Evolutionary conservation across 164 flowering plant genomes (phyloP).

Genomic region (Tetracentron sinense): DNA sequence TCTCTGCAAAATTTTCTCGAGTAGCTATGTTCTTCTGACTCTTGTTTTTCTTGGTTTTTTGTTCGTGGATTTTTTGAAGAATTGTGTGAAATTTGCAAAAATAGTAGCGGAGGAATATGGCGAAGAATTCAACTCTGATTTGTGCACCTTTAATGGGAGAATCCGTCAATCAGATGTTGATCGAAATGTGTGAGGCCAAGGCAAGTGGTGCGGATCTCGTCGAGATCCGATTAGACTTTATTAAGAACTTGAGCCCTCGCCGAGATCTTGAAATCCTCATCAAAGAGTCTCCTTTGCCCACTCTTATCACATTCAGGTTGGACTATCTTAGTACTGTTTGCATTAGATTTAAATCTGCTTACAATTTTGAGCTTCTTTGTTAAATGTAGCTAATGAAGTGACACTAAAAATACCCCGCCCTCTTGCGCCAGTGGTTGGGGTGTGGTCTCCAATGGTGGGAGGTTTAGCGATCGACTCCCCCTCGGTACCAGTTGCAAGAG

Average conservation of each 20-base stretch:
- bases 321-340: neutral
- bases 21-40: too few relatives aligned
- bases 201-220: slow-evolving; percentile 61
- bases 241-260: slow-evolving; percentile 42
- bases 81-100: too few relatives aligned
- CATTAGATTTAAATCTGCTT: neutral
- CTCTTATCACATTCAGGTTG: slow-evolving; percentile 75
- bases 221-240: slow-evolving; percentile 62
- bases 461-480: too few relatives aligned
- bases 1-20: too few relatives aligned
- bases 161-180: slow-evolving; percentile 51
- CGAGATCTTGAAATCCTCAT: slow-evolving; percentile 46
- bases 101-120: slow-evolving; percentile 3
- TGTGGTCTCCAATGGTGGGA: too few relatives aligned
- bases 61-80: too few relatives aligned
- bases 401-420: too few relatives aligned
- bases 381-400: too few relatives aligned
- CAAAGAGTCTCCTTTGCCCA: slow-evolving; percentile 47
- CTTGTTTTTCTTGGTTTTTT: too few relatives aligned
- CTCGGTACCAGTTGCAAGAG: too few relatives aligned
- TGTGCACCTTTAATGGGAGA: slow-evolving; percentile 73
- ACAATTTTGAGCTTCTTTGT: neutral
- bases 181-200: slow-evolving; percentile 46
- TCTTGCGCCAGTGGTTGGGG: too few relatives aligned
- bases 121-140: slow-evolving; percentile 47